Conservation (phyloP, 768 basidiomycete genomes). For the Pisolithus sp. region DNA sequence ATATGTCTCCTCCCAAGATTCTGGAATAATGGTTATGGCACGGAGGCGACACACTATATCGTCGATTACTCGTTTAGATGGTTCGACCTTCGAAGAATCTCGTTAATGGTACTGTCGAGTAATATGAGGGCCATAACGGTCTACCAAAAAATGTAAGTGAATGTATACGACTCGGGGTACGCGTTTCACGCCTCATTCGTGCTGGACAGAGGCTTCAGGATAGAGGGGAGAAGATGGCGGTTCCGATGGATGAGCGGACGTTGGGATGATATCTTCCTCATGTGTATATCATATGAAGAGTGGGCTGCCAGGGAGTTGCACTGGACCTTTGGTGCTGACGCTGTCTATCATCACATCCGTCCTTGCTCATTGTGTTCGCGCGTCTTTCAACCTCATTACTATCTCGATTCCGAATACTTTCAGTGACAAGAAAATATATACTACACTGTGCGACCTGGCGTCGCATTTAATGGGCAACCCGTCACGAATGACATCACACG, state of each 20-base stretch:
- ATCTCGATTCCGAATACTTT: too few relatives aligned
- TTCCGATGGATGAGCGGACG: slow-evolving; percentile 29
- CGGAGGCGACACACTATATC: slow-evolving; percentile 35
- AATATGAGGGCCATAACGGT: slow-evolving; percentile 35
- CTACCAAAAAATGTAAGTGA: slow-evolving; percentile 38
- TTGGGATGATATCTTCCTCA: slow-evolving; percentile 34
- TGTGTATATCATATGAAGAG: slow-evolving; percentile 37
- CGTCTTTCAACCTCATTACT: neutral
- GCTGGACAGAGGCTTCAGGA: slow-evolving; percentile 32
- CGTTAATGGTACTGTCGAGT: slow-evolving; percentile 32
- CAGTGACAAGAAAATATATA: too few relatives aligned
- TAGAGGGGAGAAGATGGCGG: slow-evolving; percentile 33
- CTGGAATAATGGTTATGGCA: slow-evolving; percentile 38
- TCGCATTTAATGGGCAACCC: too few relatives aligned
- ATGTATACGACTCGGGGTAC: neutral
- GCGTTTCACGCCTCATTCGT: neutral
- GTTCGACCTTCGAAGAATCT: slow-evolving; percentile 36
- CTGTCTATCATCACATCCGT: neutral
- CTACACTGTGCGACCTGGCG: too few relatives aligned
- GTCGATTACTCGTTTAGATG: slow-evolving; percentile 35
- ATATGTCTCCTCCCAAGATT: slow-evolving; percentile 26
- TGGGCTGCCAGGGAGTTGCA: slow-evolving; percentile 26
- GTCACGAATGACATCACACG: slow-evolving; percentile 20
- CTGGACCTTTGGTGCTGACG: slow-evolving; percentile 1
- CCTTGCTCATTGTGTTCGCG: neutral